phyloP scores from a whole-genome alignment of 139 green algal species.

The Pseudopediastrum boryanum region DNA sequence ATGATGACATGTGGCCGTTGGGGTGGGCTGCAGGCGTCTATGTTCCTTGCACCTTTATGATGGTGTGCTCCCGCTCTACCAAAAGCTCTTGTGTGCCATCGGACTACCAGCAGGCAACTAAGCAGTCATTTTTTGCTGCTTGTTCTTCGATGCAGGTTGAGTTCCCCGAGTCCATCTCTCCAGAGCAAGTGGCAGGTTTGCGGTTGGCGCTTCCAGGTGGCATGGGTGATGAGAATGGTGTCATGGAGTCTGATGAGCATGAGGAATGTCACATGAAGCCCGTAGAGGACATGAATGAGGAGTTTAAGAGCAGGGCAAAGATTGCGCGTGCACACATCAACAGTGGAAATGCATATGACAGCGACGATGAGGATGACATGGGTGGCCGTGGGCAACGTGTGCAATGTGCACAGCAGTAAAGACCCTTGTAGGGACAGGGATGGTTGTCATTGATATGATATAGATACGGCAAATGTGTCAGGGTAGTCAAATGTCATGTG shows the following conservation, averaged over 20 bases:
- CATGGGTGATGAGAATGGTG: conserved; percentile 17
- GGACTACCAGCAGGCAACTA: too few relatives aligned
- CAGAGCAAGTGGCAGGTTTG: conserved; percentile 44
- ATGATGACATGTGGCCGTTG: too few relatives aligned
- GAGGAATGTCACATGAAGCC: conserved; percentile 69
- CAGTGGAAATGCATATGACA: conserved; percentile 64
- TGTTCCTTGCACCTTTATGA: too few relatives aligned
- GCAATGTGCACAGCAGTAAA: conserved; percentile 95
- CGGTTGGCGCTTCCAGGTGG: conserved; percentile 18
- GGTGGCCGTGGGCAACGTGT: conserved; percentile 75
- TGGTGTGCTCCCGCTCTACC: too few relatives aligned
- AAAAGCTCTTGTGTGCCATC: too few relatives aligned
- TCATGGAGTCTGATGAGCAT: conserved; percentile 80
- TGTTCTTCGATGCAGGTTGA: conserved; percentile 49
- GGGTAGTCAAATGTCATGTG: too few relatives aligned
- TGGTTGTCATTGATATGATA: too few relatives aligned
- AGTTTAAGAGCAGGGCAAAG: conserved; percentile 79
- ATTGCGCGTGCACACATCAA: conserved; percentile 53
- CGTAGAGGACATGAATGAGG: conserved; percentile 82
- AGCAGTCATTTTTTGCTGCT: background rate
- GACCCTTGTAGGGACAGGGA: too few relatives aligned
- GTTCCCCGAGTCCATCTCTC: conserved; percentile 79
- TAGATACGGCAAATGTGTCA: too few relatives aligned
- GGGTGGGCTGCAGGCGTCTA: too few relatives aligned
- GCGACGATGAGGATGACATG: conserved; percentile 89